Conservation (phyloP, 805 yeast species). For the Wickerhamiella occidentalis region DNA sequence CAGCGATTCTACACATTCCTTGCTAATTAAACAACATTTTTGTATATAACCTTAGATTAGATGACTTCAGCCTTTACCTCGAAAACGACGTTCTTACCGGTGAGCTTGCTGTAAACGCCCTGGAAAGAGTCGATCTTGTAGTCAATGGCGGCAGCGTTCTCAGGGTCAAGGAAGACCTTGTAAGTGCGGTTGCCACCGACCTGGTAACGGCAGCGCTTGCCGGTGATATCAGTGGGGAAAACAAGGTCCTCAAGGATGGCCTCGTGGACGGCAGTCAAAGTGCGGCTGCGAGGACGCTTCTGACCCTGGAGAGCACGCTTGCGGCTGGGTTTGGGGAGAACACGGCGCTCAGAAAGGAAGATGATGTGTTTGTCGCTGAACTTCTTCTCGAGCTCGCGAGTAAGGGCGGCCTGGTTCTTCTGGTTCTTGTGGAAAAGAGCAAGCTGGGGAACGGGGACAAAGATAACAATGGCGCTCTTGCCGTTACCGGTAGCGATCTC, state of each 20-base stretch:
- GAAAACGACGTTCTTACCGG: slow-evolving; percentile 98
- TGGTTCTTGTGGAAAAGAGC: slow-evolving; percentile 90
- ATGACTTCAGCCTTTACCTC: slow-evolving; percentile 44
- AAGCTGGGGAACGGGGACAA: slow-evolving; percentile 94
- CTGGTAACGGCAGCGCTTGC: slow-evolving; percentile 98
- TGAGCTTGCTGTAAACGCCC: slow-evolving; percentile 94
- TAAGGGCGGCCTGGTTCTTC: slow-evolving; percentile 82
- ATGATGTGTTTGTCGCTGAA: slow-evolving; percentile 99
- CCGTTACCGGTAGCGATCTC: slow-evolving; percentile 97
- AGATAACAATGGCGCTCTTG: slow-evolving; percentile 95
- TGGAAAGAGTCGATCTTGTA: slow-evolving; percentile 99
- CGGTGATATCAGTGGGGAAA: slow-evolving; percentile 98
- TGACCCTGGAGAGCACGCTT: slow-evolving; percentile 72
- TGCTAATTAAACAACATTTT: not conserved
- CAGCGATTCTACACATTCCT: no score
- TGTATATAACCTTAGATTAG: slow-evolving; percentile 12
- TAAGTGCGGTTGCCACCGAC: slow-evolving; percentile 98
- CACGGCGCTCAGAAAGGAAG: slow-evolving; percentile 98
- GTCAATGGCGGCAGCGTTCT: slow-evolving; percentile 93
- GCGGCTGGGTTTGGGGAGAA: slow-evolving; percentile 98
- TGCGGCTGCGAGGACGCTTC: slow-evolving; percentile 99
- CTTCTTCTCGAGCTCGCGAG: slow-evolving; percentile 99
- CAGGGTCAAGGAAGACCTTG: slow-evolving; percentile 94
- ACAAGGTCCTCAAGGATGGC: slow-evolving; percentile 97
- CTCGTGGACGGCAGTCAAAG: slow-evolving; percentile 97